These are phyloP conservation scores for Westerdykella ornata DNA, from an alignment of 2,329 filamentous ascomycete species.

Conservation along the genomic window DNA sequence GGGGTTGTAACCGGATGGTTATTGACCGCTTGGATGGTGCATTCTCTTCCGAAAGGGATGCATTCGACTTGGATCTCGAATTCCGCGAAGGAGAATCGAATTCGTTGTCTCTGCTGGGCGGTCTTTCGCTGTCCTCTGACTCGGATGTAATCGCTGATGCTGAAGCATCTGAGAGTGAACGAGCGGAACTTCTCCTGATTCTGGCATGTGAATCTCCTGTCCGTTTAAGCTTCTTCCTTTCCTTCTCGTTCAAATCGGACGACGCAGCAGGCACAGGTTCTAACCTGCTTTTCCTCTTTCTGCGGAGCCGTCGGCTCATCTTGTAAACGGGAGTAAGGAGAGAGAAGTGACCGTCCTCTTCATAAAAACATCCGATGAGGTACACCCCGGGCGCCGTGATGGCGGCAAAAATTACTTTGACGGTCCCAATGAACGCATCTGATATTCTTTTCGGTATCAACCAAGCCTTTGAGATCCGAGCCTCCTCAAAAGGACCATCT, in stretches of 20 bases:
- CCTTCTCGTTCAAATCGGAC: slow-evolving; percentile 24
- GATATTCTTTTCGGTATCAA: slow-evolving; percentile 63
- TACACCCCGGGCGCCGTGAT: slow-evolving; percentile 76
- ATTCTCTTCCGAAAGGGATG: slow-evolving; percentile 54
- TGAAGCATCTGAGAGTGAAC: slow-evolving; percentile 39
- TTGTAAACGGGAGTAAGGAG: slow-evolving; percentile 66
- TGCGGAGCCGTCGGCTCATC: slow-evolving; percentile 48
- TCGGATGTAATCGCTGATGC: slow-evolving; percentile 62
- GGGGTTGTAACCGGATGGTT: slow-evolving; percentile 80
- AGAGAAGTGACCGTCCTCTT: slow-evolving; percentile 71
- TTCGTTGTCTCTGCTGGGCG: slow-evolving; percentile 25
- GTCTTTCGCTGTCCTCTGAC: slow-evolving; percentile 53
- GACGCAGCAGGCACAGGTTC: slow-evolving; percentile 21
- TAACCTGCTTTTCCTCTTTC: slow-evolving; percentile 27
- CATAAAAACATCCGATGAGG: slow-evolving; percentile 74
- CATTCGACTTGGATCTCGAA: slow-evolving; percentile 56
- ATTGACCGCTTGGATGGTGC: slow-evolving; percentile 70
- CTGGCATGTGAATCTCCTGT: slow-evolving; percentile 8
- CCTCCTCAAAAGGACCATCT: slow-evolving; percentile 28
- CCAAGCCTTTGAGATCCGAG: slow-evolving; percentile 38
- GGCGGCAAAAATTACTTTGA: slow-evolving; percentile 72
- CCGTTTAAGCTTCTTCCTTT: neutral
- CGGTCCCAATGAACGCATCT: slow-evolving; percentile 63
- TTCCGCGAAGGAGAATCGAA: slow-evolving; percentile 47
- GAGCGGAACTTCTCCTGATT: slow-evolving; percentile 26